A percentile compares a stretch with the other conserved stretches of the same genome.
Conservation (phyloP, 2,329 filamentous ascomycete genomes). For the Magnaporthiopsis incrustans region DNA sequence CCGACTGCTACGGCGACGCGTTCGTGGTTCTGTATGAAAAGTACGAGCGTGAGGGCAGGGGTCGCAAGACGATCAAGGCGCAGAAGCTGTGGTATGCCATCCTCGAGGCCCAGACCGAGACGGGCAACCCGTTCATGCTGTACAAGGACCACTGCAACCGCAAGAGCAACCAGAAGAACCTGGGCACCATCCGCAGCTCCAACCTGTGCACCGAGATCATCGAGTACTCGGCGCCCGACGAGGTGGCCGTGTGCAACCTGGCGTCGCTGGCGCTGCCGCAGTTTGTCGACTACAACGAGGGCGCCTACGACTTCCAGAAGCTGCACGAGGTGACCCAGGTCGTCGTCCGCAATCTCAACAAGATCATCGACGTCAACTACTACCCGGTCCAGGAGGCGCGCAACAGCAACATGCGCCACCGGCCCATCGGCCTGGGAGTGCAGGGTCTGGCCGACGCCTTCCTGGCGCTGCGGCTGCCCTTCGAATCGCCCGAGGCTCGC, state of each 20-base stretch:
- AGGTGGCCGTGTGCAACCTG: conserved; percentile 97
- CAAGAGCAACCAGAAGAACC: conserved; percentile 99
- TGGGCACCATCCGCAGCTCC: conserved; percentile 95
- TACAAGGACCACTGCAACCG: conserved; percentile 98
- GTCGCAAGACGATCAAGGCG: conserved; percentile 85
- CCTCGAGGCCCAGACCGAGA: conserved; percentile 96
- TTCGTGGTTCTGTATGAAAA: conserved; percentile 91
- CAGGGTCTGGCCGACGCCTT: conserved; percentile 97
- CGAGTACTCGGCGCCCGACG: conserved; percentile 93
- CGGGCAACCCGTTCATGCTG: conserved; percentile 97
- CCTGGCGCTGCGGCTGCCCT: conserved; percentile 91
- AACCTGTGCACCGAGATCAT: conserved; percentile 99
- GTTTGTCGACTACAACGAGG: conserved; percentile 78
- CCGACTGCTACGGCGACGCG: conserved; percentile 95
- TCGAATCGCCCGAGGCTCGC: conserved; percentile 90
- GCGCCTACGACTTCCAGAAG: conserved; percentile 91
- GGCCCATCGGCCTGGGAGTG: conserved; percentile 92
- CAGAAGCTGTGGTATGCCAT: conserved; percentile 99
- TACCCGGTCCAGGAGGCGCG: conserved; percentile 92
- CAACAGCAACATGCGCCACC: conserved; percentile 95
- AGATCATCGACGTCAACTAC: conserved; percentile 96
- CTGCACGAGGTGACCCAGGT: conserved; percentile 91
- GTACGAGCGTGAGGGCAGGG: conserved; percentile 82
- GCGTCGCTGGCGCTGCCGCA: conserved; percentile 88
- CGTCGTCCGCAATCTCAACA: conserved; percentile 92